Evolutionary conservation across 345 rosid genomes (phyloP).

Genomic region (Microthlaspi erraticum): DNA sequence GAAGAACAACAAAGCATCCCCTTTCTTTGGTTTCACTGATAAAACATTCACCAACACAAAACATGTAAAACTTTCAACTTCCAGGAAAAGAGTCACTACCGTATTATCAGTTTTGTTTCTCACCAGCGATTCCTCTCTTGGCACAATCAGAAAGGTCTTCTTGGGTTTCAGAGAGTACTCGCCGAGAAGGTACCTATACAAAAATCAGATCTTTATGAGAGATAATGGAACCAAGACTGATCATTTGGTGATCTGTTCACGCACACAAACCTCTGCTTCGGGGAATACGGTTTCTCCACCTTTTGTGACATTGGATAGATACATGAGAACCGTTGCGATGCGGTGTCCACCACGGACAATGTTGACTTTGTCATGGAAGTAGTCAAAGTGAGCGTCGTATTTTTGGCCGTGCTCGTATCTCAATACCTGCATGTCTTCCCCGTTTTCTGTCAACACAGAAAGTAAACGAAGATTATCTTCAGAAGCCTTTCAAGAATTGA

Average conservation of each 20-base stretch:
- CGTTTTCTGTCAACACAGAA: conserved; percentile 64
- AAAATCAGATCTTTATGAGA: conserved; percentile 8
- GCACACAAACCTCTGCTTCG: conserved; percentile 72
- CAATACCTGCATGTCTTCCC: conserved; percentile 92
- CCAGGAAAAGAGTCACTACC: not conserved
- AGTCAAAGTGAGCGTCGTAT: conserved; percentile 92
- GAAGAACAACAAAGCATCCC: conserved; percentile 95
- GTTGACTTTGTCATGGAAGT: conserved; percentile 87
- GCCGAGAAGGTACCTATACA: conserved; percentile 39
- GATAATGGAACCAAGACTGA: not conserved
- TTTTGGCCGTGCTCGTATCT: conserved; percentile 92
- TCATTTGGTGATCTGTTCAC: not conserved
- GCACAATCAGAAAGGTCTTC: conserved; percentile 90
- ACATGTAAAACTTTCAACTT: not conserved
- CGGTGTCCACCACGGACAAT: conserved; percentile 96
- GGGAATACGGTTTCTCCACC: conserved; percentile 79
- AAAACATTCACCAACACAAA: conserved; percentile 15
- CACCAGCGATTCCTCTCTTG: conserved; percentile 87
- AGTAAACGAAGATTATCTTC: not conserved
- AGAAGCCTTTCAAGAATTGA: not conserved
- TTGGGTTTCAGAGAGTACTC: conserved; percentile 44
- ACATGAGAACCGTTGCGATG: conserved; percentile 84
- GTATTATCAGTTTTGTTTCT: conserved; percentile 5
- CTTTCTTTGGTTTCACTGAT: conserved; percentile 79
- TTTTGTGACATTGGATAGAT: conserved; percentile 81